phyloP scores from a whole-genome alignment of 768 basidiomycete species.

The Daedaleopsis nitida region DNA sequence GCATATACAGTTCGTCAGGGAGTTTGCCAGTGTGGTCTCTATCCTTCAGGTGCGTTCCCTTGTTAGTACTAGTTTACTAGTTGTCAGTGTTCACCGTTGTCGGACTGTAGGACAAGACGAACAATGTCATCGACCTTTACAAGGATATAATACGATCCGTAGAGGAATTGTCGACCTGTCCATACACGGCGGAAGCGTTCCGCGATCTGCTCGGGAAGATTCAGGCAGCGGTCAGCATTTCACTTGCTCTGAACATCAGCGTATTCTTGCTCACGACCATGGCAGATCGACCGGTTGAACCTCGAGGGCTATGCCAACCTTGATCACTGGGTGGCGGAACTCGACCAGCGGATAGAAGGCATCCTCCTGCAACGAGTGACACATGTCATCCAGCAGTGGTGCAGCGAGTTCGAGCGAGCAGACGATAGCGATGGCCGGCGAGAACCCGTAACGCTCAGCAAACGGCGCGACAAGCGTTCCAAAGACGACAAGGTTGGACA shows the following conservation, averaged over 20 bases:
- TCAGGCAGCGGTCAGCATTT: conserved; percentile 73
- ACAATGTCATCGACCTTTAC: conserved; percentile 89
- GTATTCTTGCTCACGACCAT: background rate
- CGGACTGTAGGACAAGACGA: conserved; percentile 80
- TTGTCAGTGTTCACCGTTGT: background rate
- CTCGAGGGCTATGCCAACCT: conserved; percentile 88
- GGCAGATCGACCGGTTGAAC: conserved; percentile 91
- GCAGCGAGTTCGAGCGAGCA: conserved; percentile 76
- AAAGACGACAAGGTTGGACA: conserved; percentile 77
- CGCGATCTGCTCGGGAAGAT: conserved; percentile 73
- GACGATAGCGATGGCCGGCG: conserved; percentile 70
- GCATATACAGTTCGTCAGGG: conserved; percentile 92
- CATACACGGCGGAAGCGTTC: conserved; percentile 85
- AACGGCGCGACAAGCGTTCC: conserved; percentile 69
- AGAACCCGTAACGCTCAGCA: conserved; percentile 52
- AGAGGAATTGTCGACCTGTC: conserved; percentile 85
- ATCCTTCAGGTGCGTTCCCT: conserved; percentile 68
- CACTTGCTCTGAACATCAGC: background rate
- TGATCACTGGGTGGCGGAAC: conserved; percentile 57
- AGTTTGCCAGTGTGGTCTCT: conserved; percentile 92
- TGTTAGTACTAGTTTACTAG: background rate
- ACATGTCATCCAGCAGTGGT: conserved; percentile 86
- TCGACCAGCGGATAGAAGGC: conserved; percentile 76
- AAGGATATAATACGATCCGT: conserved; percentile 83
- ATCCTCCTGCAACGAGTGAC: conserved; percentile 76